Conservation (phyloP, 1,139 yeast species). For the Suhomyces yuchorum region DNA sequence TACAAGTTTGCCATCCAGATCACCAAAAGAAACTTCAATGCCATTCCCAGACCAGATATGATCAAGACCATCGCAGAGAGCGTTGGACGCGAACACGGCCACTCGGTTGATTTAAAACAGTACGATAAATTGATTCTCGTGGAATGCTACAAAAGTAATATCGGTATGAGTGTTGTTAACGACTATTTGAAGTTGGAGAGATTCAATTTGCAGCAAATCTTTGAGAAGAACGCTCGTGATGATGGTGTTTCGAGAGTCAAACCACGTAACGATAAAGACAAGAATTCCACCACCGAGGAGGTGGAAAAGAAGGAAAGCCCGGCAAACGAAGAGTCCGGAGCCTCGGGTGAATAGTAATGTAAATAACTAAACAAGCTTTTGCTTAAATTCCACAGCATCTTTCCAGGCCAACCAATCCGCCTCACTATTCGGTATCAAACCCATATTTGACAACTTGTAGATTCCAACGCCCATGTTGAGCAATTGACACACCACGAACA, state of each 20-base stretch:
- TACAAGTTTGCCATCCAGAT: constrained; percentile 81
- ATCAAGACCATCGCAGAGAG: constrained; percentile 70
- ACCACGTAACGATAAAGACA: constrained; percentile 7
- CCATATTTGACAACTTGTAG: constrained; percentile 86
- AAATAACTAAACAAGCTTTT: constrained; percentile 15
- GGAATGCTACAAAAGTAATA: constrained; percentile 82
- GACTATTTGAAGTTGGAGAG: constrained; percentile 57
- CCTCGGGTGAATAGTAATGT: constrained; percentile 1
- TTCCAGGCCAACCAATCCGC: constrained; percentile 97
- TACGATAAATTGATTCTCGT: constrained; percentile 79
- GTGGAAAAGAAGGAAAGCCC: constrained; percentile 8
- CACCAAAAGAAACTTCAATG: constrained; percentile 74
- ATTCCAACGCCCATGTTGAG: constrained; percentile 73
- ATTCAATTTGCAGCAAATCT: constrained; percentile 66
- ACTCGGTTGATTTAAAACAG: constrained; percentile 76
- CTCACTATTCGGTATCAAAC: constrained; percentile 79
- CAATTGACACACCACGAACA: constrained; percentile 59
- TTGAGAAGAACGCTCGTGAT: constrained; percentile 43
- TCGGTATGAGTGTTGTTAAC: constrained; percentile 79
- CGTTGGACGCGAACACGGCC: constrained; percentile 72
- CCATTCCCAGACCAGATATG: constrained; percentile 66
- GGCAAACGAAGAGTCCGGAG: background rate
- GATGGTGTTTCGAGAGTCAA: constrained; percentile 21
- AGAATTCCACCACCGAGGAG: constrained; percentile 2
- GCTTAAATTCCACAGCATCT: constrained; percentile 34